Percentiles rank a stretch among this genome's conserved stretches.
These are phyloP conservation scores for Fistulinella prunicolor DNA, from an alignment of 768 basidiomycete species.

Conservation along the genomic window DNA sequence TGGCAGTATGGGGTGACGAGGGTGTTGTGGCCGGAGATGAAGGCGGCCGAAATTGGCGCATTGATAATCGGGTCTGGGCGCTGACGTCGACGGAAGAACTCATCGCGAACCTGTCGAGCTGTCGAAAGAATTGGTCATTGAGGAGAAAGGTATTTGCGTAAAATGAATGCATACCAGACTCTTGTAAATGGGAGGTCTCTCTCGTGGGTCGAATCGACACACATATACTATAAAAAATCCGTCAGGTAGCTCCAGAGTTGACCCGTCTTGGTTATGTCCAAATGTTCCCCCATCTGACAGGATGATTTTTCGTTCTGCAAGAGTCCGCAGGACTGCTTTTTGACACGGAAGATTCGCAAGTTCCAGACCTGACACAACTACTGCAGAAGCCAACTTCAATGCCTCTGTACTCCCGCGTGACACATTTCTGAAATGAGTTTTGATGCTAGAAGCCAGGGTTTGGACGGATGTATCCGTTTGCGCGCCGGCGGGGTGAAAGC, in stretches of 20 bases:
- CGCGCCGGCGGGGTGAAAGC: slow-evolving; percentile 4
- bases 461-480: slow-evolving; percentile 19
- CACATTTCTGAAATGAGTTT: slow-evolving; percentile 7
- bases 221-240: slow-evolving; percentile 74
- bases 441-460: slow-evolving; percentile 10
- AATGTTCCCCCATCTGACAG: slow-evolving; percentile 30
- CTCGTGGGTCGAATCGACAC: slow-evolving; percentile 58
- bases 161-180: slow-evolving; percentile 50
- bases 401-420: slow-evolving; percentile 19
- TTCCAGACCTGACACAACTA: slow-evolving; percentile 74
- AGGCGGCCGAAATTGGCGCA: slow-evolving; percentile 34
- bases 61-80: slow-evolving; percentile 33
- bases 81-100: slow-evolving; percentile 59
- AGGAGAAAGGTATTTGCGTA: neutral
- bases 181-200: slow-evolving; percentile 64
- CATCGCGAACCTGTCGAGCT: slow-evolving; percentile 82
- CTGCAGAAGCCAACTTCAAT: slow-evolving; percentile 48
- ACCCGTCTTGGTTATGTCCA: slow-evolving; percentile 25
- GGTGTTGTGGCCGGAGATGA: slow-evolving; percentile 26
- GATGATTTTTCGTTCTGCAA: slow-evolving; percentile 50
- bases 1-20: slow-evolving; percentile 28
- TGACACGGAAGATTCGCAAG: slow-evolving; percentile 53
- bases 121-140: slow-evolving; percentile 4
- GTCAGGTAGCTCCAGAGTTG: slow-evolving; percentile 45
- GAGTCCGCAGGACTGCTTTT: slow-evolving; percentile 49